Conservation (phyloP, 768 basidiomycete species). For the Leccinum disarticulatum region DNA sequence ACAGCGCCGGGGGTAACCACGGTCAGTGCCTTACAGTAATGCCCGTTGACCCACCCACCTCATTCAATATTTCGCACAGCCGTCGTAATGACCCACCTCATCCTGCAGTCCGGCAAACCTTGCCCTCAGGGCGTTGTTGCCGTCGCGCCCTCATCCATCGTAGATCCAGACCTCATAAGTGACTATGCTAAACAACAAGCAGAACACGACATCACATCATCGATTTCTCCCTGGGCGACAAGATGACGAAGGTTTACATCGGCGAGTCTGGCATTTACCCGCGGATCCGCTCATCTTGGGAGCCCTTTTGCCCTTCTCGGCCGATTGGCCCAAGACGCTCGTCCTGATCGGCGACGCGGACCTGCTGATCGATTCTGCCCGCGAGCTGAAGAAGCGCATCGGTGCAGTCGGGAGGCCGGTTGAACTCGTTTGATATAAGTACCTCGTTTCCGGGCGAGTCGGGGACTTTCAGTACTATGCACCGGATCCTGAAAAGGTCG, state of each 20-base stretch:
- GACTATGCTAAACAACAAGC: conserved; percentile 2
- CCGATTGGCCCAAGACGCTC: too few relatives aligned
- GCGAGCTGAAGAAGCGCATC: conserved; percentile 15
- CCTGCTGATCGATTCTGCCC: conserved; percentile 10
- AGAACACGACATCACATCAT: conserved; percentile 8
- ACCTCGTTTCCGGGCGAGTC: too few relatives aligned
- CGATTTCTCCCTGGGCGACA: not conserved
- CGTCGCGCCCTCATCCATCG: conserved; percentile 43
- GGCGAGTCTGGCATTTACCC: not conserved
- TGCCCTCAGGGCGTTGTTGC: conserved; percentile 57
- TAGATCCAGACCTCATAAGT: not conserved
- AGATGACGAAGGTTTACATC: conserved; percentile 6
- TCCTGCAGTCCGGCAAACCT: conserved; percentile 51
- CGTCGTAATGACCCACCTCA: conserved; percentile 27
- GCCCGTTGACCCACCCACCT: not conserved
- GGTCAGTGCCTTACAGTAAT: conserved; percentile 14
- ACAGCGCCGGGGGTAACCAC: conserved; percentile 28
- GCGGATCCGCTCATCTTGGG: too few relatives aligned
- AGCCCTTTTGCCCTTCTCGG: too few relatives aligned
- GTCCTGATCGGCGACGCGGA: conserved; percentile 6
- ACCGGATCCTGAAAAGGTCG: too few relatives aligned
- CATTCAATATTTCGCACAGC: conserved; percentile 6
- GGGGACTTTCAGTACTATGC: too few relatives aligned
- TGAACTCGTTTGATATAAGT: too few relatives aligned
- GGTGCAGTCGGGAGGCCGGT: not conserved